A percentile compares a stretch with the other conserved stretches of the same genome.
Conservation (phyloP, 495 filamentous ascomycete genomes). For the Pyrenula massariospora region DNA sequence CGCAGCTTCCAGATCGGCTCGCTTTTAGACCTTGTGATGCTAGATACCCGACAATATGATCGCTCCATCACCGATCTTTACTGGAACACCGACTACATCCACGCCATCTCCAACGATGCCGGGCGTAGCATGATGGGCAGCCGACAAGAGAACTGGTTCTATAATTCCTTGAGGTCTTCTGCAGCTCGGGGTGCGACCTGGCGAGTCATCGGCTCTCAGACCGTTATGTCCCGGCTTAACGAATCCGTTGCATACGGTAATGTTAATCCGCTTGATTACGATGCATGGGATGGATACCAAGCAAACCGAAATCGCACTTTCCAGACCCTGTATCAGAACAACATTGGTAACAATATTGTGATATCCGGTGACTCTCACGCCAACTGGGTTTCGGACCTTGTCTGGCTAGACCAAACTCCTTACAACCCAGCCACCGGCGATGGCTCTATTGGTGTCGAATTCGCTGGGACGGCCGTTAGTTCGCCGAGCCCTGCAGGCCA, state of each 20-base stretch:
- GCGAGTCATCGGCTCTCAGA: constrained; percentile 56
- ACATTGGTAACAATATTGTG: constrained; percentile 56
- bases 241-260: constrained; percentile 28
- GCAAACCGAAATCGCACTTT: constrained; percentile 54
- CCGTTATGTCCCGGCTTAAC: constrained; percentile 48
- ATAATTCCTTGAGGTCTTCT: constrained; percentile 39
- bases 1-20: constrained; percentile 52
- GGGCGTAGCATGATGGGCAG: constrained; percentile 52
- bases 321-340: constrained; percentile 42
- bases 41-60: constrained; percentile 59
- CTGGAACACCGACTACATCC: constrained; percentile 44
- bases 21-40: constrained; percentile 54
- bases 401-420: constrained; percentile 43
- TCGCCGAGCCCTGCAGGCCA: constrained; percentile 39
- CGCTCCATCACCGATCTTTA: constrained; percentile 37
- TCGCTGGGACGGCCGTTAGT: constrained; percentile 51
- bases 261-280: constrained; percentile 42
- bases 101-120: constrained; percentile 43
- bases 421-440: constrained; percentile 45
- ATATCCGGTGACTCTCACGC: constrained; percentile 58
- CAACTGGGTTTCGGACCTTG: constrained; percentile 52
- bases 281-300: constrained; percentile 56
- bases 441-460: constrained; percentile 53
- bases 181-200: constrained; percentile 43
- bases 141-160: constrained; percentile 61